Evolutionary conservation across 2,329 filamentous ascomycete species (phyloP).

Genomic region (Fusarium ramigenum): DNA sequence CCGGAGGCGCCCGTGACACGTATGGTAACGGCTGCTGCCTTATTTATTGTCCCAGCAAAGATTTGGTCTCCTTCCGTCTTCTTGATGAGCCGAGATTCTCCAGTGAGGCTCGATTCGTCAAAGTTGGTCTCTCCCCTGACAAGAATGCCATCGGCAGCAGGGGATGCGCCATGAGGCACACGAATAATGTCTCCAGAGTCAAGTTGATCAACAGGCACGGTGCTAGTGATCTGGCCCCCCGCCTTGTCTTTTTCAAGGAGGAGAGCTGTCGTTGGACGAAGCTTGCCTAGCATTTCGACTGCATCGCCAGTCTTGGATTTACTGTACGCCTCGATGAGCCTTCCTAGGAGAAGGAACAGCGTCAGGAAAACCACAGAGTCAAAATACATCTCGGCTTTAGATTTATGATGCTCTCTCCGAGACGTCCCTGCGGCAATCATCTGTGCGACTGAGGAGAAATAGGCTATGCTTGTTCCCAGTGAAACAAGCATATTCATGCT

Average conservation of each 20-base stretch:
- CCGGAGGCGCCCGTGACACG: slow-evolving; percentile 72
- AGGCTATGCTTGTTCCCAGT: slow-evolving; percentile 87
- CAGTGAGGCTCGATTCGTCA: slow-evolving; percentile 90
- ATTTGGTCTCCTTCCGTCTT: slow-evolving; percentile 72
- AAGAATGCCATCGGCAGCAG: slow-evolving; percentile 82
- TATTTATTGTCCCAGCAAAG: slow-evolving; percentile 80
- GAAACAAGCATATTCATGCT: slow-evolving; percentile 97
- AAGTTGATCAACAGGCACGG: slow-evolving; percentile 71
- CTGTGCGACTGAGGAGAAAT: slow-evolving; percentile 82
- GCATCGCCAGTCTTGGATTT: slow-evolving; percentile 91
- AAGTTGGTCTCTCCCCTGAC: slow-evolving; percentile 73
- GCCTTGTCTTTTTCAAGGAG: slow-evolving; percentile 64
- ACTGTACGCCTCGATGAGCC: slow-evolving; percentile 88
- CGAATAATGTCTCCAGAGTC: slow-evolving; percentile 79
- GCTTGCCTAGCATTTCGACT: slow-evolving; percentile 78
- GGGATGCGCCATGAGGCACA: slow-evolving; percentile 81
- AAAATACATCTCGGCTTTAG: slow-evolving; percentile 72
- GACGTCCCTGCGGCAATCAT: slow-evolving; percentile 70
- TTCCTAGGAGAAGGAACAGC: slow-evolving; percentile 79
- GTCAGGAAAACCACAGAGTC: slow-evolving; percentile 94
- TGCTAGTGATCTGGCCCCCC: slow-evolving; percentile 50
- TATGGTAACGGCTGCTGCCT: slow-evolving; percentile 69
- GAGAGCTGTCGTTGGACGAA: slow-evolving; percentile 80
- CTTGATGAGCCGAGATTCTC: slow-evolving; percentile 74
- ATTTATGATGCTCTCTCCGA: slow-evolving; percentile 35